Evolutionary conservation across 768 basidiomycete genomes (phyloP).

Genomic region (Phallus indusiatus): DNA sequence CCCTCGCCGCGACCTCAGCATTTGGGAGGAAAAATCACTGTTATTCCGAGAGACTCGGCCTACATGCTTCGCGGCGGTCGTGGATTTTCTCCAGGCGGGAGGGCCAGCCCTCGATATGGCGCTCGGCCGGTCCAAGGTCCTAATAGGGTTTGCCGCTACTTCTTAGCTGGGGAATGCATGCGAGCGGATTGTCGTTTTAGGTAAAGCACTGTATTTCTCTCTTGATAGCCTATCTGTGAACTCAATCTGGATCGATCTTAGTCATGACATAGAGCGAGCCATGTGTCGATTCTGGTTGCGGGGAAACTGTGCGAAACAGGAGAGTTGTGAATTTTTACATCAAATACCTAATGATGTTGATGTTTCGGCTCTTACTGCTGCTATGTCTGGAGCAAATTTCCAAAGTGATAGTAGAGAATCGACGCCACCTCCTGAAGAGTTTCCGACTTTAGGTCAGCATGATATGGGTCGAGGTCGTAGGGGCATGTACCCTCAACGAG

Average conservation of each 20-base stretch:
- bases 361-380: slow-evolving; percentile 54
- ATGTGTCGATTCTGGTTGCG: slow-evolving; percentile 96
- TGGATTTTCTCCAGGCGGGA: slow-evolving; percentile 24
- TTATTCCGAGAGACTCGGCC: slow-evolving; percentile 49
- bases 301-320: slow-evolving; percentile 94
- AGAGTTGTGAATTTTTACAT: slow-evolving; percentile 93
- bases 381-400: slow-evolving; percentile 58
- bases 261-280: slow-evolving; percentile 91
- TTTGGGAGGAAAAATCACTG: slow-evolving; percentile 57
- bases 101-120: slow-evolving; percentile 30
- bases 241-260: slow-evolving; percentile 21
- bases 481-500: slow-evolving; percentile 26
- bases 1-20: slow-evolving; percentile 35
- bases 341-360: slow-evolving; percentile 84
- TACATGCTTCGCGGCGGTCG: slow-evolving; percentile 33
- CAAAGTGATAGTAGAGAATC: slow-evolving; percentile 21
- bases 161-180: slow-evolving; percentile 91
- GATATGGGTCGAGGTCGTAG: slow-evolving; percentile 30
- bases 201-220: slow-evolving; percentile 34
- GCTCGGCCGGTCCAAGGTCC: slow-evolving; percentile 51
- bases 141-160: slow-evolving; percentile 90
- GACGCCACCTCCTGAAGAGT: slow-evolving; percentile 49
- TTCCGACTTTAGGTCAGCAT: slow-evolving; percentile 47
- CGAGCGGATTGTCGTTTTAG: slow-evolving; percentile 97
- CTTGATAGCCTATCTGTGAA: not conserved